These are phyloP conservation scores for Massarina eburnea DNA, from an alignment of 2,329 filamentous ascomycete species.

Conservation along the genomic window DNA sequence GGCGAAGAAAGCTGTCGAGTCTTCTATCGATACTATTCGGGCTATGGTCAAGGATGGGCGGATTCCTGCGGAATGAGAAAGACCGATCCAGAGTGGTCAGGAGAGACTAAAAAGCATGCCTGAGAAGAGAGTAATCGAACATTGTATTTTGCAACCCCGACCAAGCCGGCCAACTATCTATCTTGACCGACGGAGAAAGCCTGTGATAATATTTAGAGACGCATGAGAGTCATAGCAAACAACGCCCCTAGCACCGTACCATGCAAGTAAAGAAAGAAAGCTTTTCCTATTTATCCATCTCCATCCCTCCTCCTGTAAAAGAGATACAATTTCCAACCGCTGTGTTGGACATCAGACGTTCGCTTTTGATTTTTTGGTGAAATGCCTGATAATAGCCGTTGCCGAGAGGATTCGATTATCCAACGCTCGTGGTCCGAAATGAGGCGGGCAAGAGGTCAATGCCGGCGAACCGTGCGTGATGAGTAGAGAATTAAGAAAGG, in stretches of 20 bases:
- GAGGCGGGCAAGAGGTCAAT: too few species aligned
- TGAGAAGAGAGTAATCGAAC: too few species aligned
- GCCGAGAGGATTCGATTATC: too few species aligned
- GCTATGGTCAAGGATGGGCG: conserved; percentile 45
- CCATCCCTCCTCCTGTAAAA: background rate
- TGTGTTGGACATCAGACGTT: background rate
- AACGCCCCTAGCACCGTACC: background rate
- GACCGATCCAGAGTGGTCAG: background rate
- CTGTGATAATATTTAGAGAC: background rate
- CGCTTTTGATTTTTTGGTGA: background rate
- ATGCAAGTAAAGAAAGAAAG: background rate
- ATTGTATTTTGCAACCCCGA: too few species aligned
- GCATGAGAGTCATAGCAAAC: background rate
- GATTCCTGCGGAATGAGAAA: conserved; percentile 19
- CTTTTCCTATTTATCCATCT: background rate
- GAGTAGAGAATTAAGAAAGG: too few species aligned
- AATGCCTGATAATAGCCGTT: too few species aligned
- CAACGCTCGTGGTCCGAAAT: too few species aligned
- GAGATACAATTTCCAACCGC: conserved; percentile 1
- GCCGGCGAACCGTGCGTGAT: too few species aligned
- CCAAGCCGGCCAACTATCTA: too few species aligned
- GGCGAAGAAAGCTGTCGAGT: conserved; percentile 48
- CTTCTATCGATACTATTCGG: conserved; percentile 46
- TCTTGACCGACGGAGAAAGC: too few species aligned
- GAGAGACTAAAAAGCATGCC: too few species aligned